phyloP scores from a whole-genome alignment of 495 filamentous ascomycete genomes.

The Lasiosphaeria hispida region DNA sequence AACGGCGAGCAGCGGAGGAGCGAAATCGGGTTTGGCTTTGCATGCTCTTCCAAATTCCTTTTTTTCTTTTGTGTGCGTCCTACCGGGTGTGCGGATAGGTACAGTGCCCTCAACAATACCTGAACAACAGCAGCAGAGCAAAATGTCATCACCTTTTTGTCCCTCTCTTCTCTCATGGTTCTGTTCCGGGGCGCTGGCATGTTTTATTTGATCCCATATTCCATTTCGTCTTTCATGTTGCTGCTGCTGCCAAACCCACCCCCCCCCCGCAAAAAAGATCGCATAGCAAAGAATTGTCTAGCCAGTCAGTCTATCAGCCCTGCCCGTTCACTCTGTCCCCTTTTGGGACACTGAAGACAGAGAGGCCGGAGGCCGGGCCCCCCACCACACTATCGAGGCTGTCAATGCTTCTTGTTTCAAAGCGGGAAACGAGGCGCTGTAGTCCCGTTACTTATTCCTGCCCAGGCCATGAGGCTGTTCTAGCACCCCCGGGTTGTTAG shows the following conservation, averaged over 20 bases:
- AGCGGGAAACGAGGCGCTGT: not conserved
- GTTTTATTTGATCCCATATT: too few species aligned
- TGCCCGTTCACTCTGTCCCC: conserved; percentile 4
- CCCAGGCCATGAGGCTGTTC: conserved; percentile 6
- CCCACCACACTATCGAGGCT: not conserved
- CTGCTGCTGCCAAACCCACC: too few species aligned
- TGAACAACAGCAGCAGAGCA: too few species aligned
- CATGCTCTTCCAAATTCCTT: not conserved
- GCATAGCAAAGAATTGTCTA: too few species aligned
- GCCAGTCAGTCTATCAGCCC: not conserved
- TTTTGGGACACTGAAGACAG: not conserved
- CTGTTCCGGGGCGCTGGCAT: too few species aligned
- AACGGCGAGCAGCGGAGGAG: not conserved
- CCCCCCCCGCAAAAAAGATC: too few species aligned
- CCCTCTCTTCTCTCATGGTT: not conserved
- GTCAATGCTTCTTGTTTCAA: conserved; percentile 15
- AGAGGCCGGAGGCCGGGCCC: not conserved
- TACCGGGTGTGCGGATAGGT: too few species aligned
- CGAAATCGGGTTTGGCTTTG: not conserved
- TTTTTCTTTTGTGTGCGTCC: too few species aligned
- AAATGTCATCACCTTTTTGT: too few species aligned
- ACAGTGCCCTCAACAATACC: too few species aligned
- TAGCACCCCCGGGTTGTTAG: conserved; percentile 1
- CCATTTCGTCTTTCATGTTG: too few species aligned
- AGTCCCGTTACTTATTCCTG: conserved; percentile 8